A percentile compares a stretch with the other conserved stretches of the same genome.
Conservation (phyloP, 352 stramenopile species). For the Globisporangium cylindrosporum region DNA sequence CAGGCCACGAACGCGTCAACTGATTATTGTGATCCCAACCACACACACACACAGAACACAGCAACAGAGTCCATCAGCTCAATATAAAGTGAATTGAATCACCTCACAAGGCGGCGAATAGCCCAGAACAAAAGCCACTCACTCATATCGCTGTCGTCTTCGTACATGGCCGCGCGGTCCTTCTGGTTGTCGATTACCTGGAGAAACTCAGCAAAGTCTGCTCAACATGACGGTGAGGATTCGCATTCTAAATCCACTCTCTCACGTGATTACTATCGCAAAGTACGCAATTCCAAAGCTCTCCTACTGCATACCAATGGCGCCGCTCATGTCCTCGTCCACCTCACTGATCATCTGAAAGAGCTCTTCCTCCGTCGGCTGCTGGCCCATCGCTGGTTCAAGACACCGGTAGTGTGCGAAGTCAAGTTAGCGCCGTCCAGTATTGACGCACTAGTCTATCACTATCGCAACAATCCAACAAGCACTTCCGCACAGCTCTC, state of each 20-base stretch:
- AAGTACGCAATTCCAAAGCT: neutral
- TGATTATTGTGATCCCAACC: constrained; percentile 14
- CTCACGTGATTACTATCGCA: neutral
- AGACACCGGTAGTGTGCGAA: too few species aligned
- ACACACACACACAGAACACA: neutral
- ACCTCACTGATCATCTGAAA: constrained; percentile 96
- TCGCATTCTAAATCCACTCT: neutral
- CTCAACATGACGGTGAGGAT: neutral
- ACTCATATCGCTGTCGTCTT: constrained; percentile 97
- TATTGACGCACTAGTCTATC: neutral
- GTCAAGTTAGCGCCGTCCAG: neutral
- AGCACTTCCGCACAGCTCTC: neutral
- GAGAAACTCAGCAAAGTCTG: constrained; percentile 97
- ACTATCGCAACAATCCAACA: neutral
- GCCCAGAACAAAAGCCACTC: constrained; percentile 5
- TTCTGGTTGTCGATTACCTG: constrained; percentile 99
- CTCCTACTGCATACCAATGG: constrained; percentile 61
- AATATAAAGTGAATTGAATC: neutral
- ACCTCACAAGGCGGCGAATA: neutral
- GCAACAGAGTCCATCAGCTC: neutral
- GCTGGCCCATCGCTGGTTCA: constrained; percentile 91
- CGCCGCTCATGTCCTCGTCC: constrained; percentile 92
- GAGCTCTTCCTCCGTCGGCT: constrained; percentile 97
- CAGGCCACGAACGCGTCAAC: constrained; percentile 97
- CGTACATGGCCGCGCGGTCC: constrained; percentile 92